Percentiles rank a stretch among this genome's conserved stretches.
Conservation (phyloP, 495 filamentous ascomycete genomes). For the Aspergillus funiculosus region DNA sequence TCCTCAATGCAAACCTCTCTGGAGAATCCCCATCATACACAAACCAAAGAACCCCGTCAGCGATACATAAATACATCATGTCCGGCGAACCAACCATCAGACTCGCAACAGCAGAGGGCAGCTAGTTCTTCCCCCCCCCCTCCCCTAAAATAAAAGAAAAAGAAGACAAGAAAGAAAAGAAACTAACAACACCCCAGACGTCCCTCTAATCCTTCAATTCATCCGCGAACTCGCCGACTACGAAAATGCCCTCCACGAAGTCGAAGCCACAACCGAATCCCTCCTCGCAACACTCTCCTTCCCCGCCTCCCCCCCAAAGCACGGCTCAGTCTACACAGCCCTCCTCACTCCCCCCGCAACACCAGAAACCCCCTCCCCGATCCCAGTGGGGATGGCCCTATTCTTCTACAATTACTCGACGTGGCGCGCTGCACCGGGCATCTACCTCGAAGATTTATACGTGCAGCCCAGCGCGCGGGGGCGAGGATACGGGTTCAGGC, state of each 20-base stretch:
- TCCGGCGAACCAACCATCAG: conserved; percentile 40
- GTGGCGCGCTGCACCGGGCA: conserved; percentile 79
- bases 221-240: conserved; percentile 87
- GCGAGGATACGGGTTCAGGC: conserved; percentile 68
- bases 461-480: conserved; percentile 65
- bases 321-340: conserved; percentile 40
- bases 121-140: conserved; percentile 10
- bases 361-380: conserved; percentile 22
- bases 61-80: no score
- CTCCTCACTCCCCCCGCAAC: conserved; percentile 34
- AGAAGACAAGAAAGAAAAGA: background rate
- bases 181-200: conserved; percentile 52
- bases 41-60: no score
- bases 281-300: conserved; percentile 78
- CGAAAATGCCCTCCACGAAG: conserved; percentile 63
- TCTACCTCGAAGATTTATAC: conserved; percentile 93
- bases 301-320: conserved; percentile 39
- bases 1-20: background rate
- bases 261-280: conserved; percentile 72
- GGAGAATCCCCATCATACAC: background rate
- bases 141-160: background rate
- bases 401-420: conserved; percentile 76
- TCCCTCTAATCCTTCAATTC: conserved; percentile 71
- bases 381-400: conserved; percentile 54
- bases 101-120: conserved; percentile 45